Conservation (phyloP, 495 filamentous ascomycete species). For the Xylaria castorea region DNA sequence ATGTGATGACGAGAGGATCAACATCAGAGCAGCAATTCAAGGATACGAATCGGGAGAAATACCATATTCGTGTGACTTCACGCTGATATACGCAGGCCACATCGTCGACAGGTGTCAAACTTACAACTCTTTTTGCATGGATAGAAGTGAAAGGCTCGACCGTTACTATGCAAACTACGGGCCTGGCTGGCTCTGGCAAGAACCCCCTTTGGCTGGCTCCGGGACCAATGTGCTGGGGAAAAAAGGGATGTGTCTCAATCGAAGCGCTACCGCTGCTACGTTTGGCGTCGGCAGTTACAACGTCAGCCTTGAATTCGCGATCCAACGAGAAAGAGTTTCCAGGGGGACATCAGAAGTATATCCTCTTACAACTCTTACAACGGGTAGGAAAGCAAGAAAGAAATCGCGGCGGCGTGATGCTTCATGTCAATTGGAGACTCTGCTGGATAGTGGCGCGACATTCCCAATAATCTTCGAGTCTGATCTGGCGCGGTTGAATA, state of each 20-base stretch:
- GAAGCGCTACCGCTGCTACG: background rate
- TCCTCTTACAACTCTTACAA: background rate
- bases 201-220: slow-evolving; percentile 48
- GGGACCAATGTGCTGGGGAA: slow-evolving; percentile 34
- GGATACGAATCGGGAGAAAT: slow-evolving; percentile 53
- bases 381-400: background rate
- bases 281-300: slow-evolving; percentile 15
- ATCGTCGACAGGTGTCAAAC: slow-evolving; percentile 50
- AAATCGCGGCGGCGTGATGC: background rate
- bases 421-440: slow-evolving; percentile 33
- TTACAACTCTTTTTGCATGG: slow-evolving; percentile 46
- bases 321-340: slow-evolving; percentile 3
- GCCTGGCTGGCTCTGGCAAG: slow-evolving; percentile 58
- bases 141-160: slow-evolving; percentile 50
- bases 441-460: slow-evolving; percentile 56
- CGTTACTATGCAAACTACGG: slow-evolving; percentile 47
- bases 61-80: slow-evolving; percentile 46
- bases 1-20: slow-evolving; percentile 49
- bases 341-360: slow-evolving; percentile 16
- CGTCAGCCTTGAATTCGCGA: slow-evolving; percentile 30
- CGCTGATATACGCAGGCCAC: slow-evolving; percentile 53
- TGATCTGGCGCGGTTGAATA: slow-evolving; percentile 45
- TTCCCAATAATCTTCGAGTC: slow-evolving; percentile 44
- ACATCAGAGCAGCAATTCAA: slow-evolving; percentile 52
- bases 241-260: slow-evolving; percentile 39